Conservation (phyloP, 2,329 filamentous ascomycete species). For the Pseudogymnoascus sp. region DNA sequence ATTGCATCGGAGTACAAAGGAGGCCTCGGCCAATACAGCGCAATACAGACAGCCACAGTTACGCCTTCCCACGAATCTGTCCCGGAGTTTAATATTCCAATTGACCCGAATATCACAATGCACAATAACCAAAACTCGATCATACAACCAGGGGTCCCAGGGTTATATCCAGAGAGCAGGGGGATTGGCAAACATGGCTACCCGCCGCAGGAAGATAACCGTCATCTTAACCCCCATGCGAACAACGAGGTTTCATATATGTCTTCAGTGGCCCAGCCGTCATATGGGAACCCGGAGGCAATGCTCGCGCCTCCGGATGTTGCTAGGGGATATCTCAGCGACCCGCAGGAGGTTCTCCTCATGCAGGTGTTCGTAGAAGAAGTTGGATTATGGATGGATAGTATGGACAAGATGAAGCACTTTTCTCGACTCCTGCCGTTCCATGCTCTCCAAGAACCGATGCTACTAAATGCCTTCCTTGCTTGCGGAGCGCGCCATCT, state of each 20-base stretch:
- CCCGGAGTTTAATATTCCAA: slow-evolving; percentile 20
- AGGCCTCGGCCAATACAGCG: slow-evolving; percentile 61
- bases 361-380: slow-evolving; percentile 91
- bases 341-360: slow-evolving; percentile 72
- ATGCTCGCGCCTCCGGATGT: slow-evolving; percentile 35
- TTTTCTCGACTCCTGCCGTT: slow-evolving; percentile 82
- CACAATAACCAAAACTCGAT: slow-evolving; percentile 23
- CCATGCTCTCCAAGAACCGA: slow-evolving; percentile 71
- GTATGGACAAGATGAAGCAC: slow-evolving; percentile 76
- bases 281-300: slow-evolving; percentile 29
- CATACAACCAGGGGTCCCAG: slow-evolving; percentile 18
- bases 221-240: slow-evolving; percentile 27
- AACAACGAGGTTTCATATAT: slow-evolving; percentile 28
- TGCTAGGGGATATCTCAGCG: slow-evolving; percentile 58
- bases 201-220: slow-evolving; percentile 20
- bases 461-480: slow-evolving; percentile 82
- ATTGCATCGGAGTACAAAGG: slow-evolving; percentile 88
- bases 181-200: slow-evolving; percentile 22
- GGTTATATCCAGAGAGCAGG: slow-evolving; percentile 22
- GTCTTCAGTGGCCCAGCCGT: slow-evolving; percentile 33
- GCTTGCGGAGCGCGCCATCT: slow-evolving; percentile 83
- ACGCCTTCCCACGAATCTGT: slow-evolving; percentile 26
- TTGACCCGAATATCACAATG: slow-evolving; percentile 14
- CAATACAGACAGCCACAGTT: slow-evolving; percentile 31
- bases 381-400: slow-evolving; percentile 91